A percentile compares a stretch with the other conserved stretches of the same genome.
These are phyloP conservation scores for Alternaria sp. DNA, from an alignment of 2,329 filamentous ascomycete species.

Conservation along the genomic window DNA sequence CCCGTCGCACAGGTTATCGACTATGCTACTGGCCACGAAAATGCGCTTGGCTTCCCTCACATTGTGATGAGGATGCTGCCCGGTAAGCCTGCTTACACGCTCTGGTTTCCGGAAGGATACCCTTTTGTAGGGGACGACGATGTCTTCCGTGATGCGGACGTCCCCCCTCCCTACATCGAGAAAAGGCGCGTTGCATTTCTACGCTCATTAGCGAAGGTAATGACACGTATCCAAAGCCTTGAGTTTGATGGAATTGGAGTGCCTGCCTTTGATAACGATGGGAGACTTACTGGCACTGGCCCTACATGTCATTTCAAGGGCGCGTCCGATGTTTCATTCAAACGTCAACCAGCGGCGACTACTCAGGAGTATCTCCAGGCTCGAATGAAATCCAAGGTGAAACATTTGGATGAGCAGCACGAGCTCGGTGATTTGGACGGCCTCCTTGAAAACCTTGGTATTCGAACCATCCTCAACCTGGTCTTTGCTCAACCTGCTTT, in stretches of 20 bases:
- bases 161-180: neutral
- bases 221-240: neutral
- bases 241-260: neutral
- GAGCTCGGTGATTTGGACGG: neutral
- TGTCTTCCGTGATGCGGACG: constrained; percentile 12
- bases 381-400: neutral
- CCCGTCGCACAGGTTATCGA: constrained; percentile 25
- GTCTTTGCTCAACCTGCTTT: constrained; percentile 2
- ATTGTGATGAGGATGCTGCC: constrained; percentile 24
- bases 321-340: neutral
- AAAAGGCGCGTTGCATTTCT: constrained; percentile 7
- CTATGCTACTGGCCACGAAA: constrained; percentile 20
- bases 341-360: neutral
- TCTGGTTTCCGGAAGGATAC: constrained; percentile 10
- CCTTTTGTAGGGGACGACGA: constrained; percentile 16
- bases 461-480: constrained; percentile 5
- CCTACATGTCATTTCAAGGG: neutral
- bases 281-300: neutral
- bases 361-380: neutral
- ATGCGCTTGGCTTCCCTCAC: constrained; percentile 27
- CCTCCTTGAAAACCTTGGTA: constrained; percentile 9
- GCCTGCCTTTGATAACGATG: neutral
- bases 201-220: neutral
- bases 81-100: constrained; percentile 16
- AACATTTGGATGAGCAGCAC: neutral